Conservation (phyloP, 768 basidiomycete species). For the Boletus coccyginus region DNA sequence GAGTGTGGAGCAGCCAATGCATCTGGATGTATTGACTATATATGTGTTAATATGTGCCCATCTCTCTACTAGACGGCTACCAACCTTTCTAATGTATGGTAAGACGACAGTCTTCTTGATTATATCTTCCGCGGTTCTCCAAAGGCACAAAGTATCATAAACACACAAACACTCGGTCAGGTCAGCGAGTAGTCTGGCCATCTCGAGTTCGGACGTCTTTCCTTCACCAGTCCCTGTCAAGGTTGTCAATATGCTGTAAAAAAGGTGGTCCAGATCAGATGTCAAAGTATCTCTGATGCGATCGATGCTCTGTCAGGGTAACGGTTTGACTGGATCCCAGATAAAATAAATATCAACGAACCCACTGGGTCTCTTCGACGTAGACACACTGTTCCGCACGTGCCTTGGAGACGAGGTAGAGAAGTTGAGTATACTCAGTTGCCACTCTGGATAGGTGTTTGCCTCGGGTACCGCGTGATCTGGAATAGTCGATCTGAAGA, state of each 20-base stretch:
- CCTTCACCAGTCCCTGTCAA: constrained; percentile 48
- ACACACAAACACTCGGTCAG: constrained; percentile 75
- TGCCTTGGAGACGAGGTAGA: constrained; percentile 88
- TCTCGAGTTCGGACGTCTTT: constrained; percentile 61
- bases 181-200: constrained; percentile 59
- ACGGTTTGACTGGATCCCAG: constrained; percentile 6
- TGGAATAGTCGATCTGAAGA: constrained; percentile 29
- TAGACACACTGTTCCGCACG: constrained; percentile 72
- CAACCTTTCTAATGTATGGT: constrained; percentile 74
- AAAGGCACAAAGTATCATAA: constrained; percentile 77
- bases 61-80: constrained; percentile 6
- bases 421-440: constrained; percentile 86
- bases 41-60: neutral
- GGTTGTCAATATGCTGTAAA: constrained; percentile 56
- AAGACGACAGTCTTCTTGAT: constrained; percentile 69
- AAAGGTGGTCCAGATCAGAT: constrained; percentile 82
- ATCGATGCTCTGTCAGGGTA: constrained; percentile 65
- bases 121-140: constrained; percentile 88
- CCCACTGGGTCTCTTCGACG: constrained; percentile 83
- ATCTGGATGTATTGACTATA: constrained; percentile 71
- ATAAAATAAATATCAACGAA: constrained; percentile 39
- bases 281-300: constrained; percentile 82
- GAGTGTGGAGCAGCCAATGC: constrained; percentile 68
- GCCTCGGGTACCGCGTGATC: constrained; percentile 60
- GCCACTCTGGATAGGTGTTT: constrained; percentile 85